Conservation (phyloP, 73 alveolate species). For the Strombidium stylifer region DNA sequence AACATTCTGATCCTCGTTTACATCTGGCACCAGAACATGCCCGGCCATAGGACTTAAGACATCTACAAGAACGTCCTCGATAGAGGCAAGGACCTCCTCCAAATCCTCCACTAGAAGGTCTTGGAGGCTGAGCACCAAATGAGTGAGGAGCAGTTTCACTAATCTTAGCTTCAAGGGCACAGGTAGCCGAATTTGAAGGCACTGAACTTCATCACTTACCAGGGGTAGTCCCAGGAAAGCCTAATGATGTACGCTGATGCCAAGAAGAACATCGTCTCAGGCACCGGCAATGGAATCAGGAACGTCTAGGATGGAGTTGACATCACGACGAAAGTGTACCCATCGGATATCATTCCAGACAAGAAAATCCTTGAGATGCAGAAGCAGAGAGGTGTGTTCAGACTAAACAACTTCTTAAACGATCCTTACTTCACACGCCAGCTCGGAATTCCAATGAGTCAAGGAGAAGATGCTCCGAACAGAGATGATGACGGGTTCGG, state of each 20-base stretch:
- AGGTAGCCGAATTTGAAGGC: too few species aligned
- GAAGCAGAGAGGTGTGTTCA: background rate
- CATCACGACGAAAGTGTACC: conserved; percentile 49
- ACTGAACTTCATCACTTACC: too few species aligned
- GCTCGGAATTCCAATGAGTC: too few species aligned
- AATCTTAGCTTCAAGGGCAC: too few species aligned
- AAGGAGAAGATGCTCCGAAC: background rate
- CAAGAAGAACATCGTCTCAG: too few species aligned
- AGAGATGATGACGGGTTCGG: background rate
- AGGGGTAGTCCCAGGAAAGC: too few species aligned
- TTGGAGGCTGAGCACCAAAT: conserved; percentile 54
- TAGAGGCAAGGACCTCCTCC: conserved; percentile 55
- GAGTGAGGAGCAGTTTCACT: too few species aligned
- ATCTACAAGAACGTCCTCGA: conserved; percentile 41
- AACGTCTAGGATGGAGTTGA: too few species aligned
- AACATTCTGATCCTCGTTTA: conserved; percentile 57
- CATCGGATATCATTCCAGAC: conserved; percentile 39
- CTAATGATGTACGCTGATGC: too few species aligned
- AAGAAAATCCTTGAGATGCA: background rate
- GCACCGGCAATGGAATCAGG: too few species aligned
- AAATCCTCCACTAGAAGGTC: conserved; percentile 50
- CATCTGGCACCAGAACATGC: conserved; percentile 54
- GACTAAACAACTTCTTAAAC: background rate
- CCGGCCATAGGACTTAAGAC: conserved; percentile 53
- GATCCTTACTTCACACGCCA: too few species aligned